These are phyloP conservation scores for Botrytis sinoallii DNA, from an alignment of 2,329 filamentous ascomycete genomes.

Conservation along the genomic window DNA sequence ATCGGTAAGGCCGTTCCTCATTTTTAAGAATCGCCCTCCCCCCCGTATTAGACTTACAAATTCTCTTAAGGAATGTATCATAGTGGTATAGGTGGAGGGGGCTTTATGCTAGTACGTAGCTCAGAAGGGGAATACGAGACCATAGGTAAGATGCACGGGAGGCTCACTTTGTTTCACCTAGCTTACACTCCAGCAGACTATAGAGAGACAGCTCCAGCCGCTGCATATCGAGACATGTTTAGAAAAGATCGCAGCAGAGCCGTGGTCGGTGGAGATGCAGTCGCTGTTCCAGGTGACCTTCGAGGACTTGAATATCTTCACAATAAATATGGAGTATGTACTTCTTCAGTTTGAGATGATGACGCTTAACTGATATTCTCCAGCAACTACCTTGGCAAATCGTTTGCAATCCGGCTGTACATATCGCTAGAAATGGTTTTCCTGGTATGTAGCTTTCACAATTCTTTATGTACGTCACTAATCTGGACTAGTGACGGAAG, in stretches of 20 bases:
- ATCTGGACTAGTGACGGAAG: conserved; percentile 56
- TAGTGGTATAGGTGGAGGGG: conserved; percentile 82
- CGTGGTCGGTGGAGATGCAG: conserved; percentile 68
- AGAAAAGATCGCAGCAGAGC: conserved; percentile 64
- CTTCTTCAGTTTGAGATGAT: neutral
- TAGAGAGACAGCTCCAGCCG: conserved; percentile 79
- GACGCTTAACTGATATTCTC: neutral
- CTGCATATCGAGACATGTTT: conserved; percentile 83
- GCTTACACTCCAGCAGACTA: conserved; percentile 56
- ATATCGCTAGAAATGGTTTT: conserved; percentile 73
- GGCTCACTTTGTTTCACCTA: neutral
- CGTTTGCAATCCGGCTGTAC: conserved; percentile 71
- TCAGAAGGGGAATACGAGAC: conserved; percentile 75
- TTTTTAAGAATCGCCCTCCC: neutral
- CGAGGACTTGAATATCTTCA: conserved; percentile 79
- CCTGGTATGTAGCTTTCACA: conserved; percentile 26
- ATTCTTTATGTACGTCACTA: conserved; percentile 20
- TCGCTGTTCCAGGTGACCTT: conserved; percentile 70
- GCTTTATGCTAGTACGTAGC: conserved; percentile 79
- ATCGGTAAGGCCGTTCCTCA: conserved; percentile 48
- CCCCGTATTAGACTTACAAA: conserved; percentile 9
- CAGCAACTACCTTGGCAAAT: conserved; percentile 63
- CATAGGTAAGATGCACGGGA: conserved; percentile 44
- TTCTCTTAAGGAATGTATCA: conserved; percentile 63
- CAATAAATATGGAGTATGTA: conserved; percentile 59